These are phyloP conservation scores for Aspergillus phoenicis DNA, from an alignment of 2,329 filamentous ascomycete species.

Conservation along the genomic window DNA sequence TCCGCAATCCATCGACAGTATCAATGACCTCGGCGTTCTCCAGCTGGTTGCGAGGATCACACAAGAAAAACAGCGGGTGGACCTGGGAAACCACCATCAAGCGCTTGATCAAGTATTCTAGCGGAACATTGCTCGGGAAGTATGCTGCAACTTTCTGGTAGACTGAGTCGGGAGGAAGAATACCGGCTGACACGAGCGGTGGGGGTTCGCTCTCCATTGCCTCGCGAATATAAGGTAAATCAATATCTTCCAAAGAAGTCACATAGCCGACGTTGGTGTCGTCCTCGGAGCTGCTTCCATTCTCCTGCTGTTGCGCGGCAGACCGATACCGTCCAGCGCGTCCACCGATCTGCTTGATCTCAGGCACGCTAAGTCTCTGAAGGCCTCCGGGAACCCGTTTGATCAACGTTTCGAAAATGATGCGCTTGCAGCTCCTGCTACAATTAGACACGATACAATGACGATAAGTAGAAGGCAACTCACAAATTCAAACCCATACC, in stretches of 20 bases:
- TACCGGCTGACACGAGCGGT: conserved; percentile 69
- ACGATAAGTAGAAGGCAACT: conserved; percentile 25
- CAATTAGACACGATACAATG: neutral
- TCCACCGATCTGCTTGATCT: conserved; percentile 93
- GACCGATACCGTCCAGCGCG: conserved; percentile 84
- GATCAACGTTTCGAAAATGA: conserved; percentile 77
- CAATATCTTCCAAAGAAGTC: conserved; percentile 72
- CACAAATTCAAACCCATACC: conserved; percentile 96
- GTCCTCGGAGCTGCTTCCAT: conserved; percentile 16
- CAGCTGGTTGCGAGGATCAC: conserved; percentile 63
- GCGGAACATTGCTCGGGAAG: conserved; percentile 77
- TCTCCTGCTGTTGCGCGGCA: conserved; percentile 57
- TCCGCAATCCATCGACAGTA: conserved; percentile 64
- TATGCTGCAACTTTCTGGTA: conserved; percentile 78
- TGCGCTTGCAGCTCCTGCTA: conserved; percentile 72
- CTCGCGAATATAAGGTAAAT: conserved; percentile 63
- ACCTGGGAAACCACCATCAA: conserved; percentile 69
- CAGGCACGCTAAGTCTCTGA: conserved; percentile 66
- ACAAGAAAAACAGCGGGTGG: conserved; percentile 70
- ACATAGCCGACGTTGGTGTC: conserved; percentile 65
- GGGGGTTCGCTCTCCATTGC: conserved; percentile 67
- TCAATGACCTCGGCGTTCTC: conserved; percentile 75
- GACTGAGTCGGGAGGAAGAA: conserved; percentile 71
- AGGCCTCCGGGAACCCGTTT: conserved; percentile 69
- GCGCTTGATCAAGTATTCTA: conserved; percentile 78